Conservation (phyloP, 2,329 filamentous ascomycete species). For the Pyrenophora seminiperda region DNA sequence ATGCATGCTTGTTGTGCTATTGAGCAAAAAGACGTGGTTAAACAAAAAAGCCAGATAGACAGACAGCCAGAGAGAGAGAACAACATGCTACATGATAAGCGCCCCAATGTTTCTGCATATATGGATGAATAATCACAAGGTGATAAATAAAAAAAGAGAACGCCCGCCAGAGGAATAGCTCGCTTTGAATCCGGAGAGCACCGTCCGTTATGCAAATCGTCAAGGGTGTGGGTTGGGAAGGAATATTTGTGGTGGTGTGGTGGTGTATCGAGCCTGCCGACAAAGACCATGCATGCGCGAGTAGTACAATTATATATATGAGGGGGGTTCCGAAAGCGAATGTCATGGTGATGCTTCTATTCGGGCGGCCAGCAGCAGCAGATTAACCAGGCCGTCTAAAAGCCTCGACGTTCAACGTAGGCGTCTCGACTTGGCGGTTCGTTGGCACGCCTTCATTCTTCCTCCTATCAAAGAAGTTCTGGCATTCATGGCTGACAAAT, state of each 20-base stretch:
- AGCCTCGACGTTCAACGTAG: conserved; percentile 67
- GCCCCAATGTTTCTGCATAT: neutral
- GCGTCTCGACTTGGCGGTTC: conserved; percentile 72
- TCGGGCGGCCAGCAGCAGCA: neutral
- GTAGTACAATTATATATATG: conserved; percentile 9
- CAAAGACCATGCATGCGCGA: conserved; percentile 6
- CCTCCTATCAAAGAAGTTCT: conserved; percentile 78
- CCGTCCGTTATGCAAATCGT: conserved; percentile 26
- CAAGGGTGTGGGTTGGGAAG: conserved; percentile 7
- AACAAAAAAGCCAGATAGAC: conserved; percentile 11
- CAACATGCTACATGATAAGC: too few relatives aligned
- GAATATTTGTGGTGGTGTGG: conserved; percentile 4
- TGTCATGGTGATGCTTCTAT: neutral
- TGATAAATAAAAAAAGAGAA: conserved; percentile 9
- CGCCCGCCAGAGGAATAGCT: conserved; percentile 14
- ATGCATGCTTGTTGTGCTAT: conserved; percentile 23
- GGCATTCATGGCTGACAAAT: conserved; percentile 75
- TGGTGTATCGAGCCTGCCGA: conserved; percentile 32
- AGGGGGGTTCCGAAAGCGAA: conserved; percentile 3
- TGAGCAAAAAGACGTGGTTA: conserved; percentile 6
- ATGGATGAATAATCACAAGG: neutral
- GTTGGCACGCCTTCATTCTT: conserved; percentile 72
- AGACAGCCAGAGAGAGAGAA: too few relatives aligned
- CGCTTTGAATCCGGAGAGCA: neutral
- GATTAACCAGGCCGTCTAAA: conserved; percentile 56